A percentile compares a stretch with the other conserved stretches of the same genome.
Evolutionary conservation across 768 basidiomycete species (phyloP).

Genomic region (Leucocoprinus leucothites): DNA sequence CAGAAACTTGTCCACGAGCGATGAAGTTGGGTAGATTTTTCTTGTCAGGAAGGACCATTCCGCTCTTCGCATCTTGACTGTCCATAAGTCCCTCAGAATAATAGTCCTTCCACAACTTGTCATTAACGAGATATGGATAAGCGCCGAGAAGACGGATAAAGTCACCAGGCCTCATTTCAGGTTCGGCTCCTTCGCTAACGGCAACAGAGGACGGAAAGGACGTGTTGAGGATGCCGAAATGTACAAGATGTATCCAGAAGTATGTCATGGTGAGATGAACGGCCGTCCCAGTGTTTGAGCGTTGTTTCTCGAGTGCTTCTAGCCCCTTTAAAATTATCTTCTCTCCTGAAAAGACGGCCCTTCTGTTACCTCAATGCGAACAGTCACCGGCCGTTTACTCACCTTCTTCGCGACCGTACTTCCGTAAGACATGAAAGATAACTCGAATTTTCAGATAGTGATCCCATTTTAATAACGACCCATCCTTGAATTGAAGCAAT

Average conservation of each 20-base stretch:
- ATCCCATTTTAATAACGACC: constrained; percentile 41
- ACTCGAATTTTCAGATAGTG: constrained; percentile 46
- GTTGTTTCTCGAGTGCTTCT: constrained; percentile 35
- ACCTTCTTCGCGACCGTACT: constrained; percentile 41
- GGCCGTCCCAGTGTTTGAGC: constrained; percentile 31
- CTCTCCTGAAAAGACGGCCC: constrained; percentile 27
- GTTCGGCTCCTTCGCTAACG: neutral
- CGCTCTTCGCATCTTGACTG: constrained; percentile 33
- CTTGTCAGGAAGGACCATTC: constrained; percentile 44
- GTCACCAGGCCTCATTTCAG: constrained; percentile 15
- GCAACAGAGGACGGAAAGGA: neutral
- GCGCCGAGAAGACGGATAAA: constrained; percentile 35
- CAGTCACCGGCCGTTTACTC: too few relatives aligned
- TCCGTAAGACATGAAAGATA: constrained; percentile 36
- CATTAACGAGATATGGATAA: constrained; percentile 39
- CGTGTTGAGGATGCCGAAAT: constrained; percentile 21
- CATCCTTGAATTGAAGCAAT: constrained; percentile 29
- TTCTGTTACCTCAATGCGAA: constrained; percentile 30
- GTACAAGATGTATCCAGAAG: constrained; percentile 49
- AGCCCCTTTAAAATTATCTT: constrained; percentile 41
- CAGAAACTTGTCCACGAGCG: constrained; percentile 22
- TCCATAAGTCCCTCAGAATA: constrained; percentile 43
- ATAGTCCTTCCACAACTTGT: constrained; percentile 39
- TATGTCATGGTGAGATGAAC: constrained; percentile 49
- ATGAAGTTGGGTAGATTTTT: constrained; percentile 39